A percentile compares a stretch with the other conserved stretches of the same genome.
phyloP scores from a whole-genome alignment of 176 grass and related monocot species.

The Luzula sylvatica region DNA sequence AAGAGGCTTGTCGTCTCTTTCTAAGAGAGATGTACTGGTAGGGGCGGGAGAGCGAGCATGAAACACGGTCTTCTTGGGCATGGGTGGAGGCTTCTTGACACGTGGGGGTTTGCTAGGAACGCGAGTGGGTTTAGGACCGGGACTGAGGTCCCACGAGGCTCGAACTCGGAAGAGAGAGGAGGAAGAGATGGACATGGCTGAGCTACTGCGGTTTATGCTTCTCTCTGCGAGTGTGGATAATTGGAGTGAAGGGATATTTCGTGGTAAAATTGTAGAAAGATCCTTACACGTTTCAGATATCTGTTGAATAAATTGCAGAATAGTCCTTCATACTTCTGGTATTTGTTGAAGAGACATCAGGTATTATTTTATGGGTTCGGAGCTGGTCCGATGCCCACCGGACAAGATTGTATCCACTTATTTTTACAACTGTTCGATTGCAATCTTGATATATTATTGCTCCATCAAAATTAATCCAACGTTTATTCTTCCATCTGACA shows the following conservation, averaged over 20 bases:
- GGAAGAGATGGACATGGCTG: constrained; percentile 11
- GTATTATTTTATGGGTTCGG: too few species aligned
- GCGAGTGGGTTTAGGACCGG: constrained; percentile 23
- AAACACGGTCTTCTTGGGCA: neutral
- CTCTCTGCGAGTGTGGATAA: neutral
- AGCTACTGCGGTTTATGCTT: neutral
- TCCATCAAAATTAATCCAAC: too few species aligned
- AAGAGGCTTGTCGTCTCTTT: constrained; percentile 20
- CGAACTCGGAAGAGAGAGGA: constrained; percentile 20
- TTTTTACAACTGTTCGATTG: too few species aligned
- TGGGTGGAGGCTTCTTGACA: neutral
- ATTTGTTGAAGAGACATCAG: too few species aligned
- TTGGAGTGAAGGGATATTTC: constrained; percentile 2
- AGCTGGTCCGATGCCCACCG: too few species aligned
- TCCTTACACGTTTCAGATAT: neutral
- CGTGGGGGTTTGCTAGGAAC: neutral
- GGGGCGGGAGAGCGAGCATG: neutral
- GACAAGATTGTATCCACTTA: too few species aligned
- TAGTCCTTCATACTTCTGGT: too few species aligned
- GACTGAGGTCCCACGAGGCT: constrained; percentile 39
- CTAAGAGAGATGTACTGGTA: constrained; percentile 20
- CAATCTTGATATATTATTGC: too few species aligned
- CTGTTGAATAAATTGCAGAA: neutral
- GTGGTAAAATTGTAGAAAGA: neutral
- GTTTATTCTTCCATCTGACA: too few species aligned